Evolutionary conservation across 1,284 basidiomycete species (phyloP).

Genomic region (Peniophora sp.): DNA sequence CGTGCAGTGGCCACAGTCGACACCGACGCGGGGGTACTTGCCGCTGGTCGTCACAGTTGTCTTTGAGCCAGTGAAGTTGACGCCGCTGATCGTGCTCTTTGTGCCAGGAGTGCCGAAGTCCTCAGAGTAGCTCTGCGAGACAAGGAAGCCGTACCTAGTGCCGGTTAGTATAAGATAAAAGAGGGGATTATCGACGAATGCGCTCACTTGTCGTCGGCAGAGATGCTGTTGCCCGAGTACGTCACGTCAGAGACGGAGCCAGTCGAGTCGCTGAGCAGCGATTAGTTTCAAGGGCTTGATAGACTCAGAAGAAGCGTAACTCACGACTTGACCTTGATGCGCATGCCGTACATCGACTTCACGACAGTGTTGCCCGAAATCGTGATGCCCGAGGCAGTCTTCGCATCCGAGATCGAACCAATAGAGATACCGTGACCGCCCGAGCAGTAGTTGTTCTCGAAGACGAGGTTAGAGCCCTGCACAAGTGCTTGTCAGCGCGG

Average conservation of each 20-base stretch:
- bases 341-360: conserved; percentile 30
- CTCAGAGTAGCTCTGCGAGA: conserved; percentile 31
- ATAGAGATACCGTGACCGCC: conserved; percentile 57
- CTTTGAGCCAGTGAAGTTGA: conserved; percentile 22
- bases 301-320: conserved; percentile 10
- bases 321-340: conserved; percentile 32
- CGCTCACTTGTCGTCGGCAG: conserved; percentile 17
- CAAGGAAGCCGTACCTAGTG: conserved; percentile 22
- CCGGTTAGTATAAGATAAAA: no score
- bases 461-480: conserved; percentile 42
- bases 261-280: no score
- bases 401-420: conserved; percentile 40
- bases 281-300: no score
- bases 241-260: conserved; percentile 25
- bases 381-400: conserved; percentile 36
- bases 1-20: conserved; percentile 21
- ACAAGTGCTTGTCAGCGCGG: no score
- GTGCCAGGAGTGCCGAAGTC: conserved; percentile 29
- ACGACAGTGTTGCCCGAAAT: conserved; percentile 38
- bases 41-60: conserved; percentile 16
- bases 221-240: conserved; percentile 23
- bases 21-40: conserved; percentile 22
- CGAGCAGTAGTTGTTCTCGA: conserved; percentile 44
- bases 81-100: conserved; percentile 20
- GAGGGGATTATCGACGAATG: no score